Base-by-base conservation (phyloP, 495 filamentous ascomycete genomes). In the Saxispiralis lemnorum region DNA sequence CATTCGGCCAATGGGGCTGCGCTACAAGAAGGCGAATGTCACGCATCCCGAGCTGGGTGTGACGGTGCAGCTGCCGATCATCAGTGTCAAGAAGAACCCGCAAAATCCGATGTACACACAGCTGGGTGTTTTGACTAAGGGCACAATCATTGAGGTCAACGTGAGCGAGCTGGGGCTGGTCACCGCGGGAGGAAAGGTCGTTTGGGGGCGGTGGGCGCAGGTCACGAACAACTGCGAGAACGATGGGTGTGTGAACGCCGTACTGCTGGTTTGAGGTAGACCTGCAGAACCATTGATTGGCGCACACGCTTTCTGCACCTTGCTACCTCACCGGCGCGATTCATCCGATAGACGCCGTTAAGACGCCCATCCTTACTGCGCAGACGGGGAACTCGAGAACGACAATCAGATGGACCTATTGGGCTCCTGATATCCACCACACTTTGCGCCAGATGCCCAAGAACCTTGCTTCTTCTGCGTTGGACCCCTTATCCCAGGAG, bases 31-130 rank as follows among this genome's bases (percentile, higher is more conserved):
- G 64, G 83, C 79, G 47, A 88, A 95, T 57, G 84, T 94, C 33
- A 94, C 85, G 20, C 78, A 85, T 59, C 81, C 83, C 11, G 81
- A 89, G 58, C 62, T 94, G 11, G 78, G 71, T 38, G 85, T 93
- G 13, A 93, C 85, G 2, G 83, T 96, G 7, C 87, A 97, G 53
- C 64, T 97, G 15, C 89, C 88, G 13, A 94, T 97, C 44, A 72
- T 97, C 41, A 71, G 71, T 35, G 89, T 99, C 51, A 96, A 96
- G 71, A 96, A 99, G 78, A 97, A 95, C 66, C 89, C 89, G 10
- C 83, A 89, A 65, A 87, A 82, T 58, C 85, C 84, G 1, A 74
- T 95, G 60, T 96, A 84, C 60, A 96, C 92, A 4, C 88, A 93
- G 53, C 68, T 96, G 14, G 89, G 89, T 46, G 89, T 96, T 6